These are phyloP conservation scores for Inosperma sp. DNA, from an alignment of 768 basidiomycete genomes.

Conservation along the genomic window DNA sequence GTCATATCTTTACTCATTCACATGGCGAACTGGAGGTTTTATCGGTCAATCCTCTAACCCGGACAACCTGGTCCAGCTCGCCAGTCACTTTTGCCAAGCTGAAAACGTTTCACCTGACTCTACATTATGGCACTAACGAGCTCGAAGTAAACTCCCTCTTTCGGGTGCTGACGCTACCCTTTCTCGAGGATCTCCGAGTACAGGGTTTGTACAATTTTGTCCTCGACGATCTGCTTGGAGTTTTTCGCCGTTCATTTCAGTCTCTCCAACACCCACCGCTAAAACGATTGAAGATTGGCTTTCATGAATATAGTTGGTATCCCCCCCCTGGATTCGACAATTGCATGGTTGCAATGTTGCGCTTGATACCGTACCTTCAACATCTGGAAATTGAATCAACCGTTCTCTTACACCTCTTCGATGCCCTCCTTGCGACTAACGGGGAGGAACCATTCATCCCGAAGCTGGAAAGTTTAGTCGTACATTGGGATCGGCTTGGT, in stretches of 20 bases:
- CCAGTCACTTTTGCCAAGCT: background rate
- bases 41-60: background rate
- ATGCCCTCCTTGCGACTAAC: background rate
- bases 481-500: background rate
- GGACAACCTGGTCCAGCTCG: background rate
- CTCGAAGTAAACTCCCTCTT: background rate
- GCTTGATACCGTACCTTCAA: background rate
- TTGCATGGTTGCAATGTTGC: background rate
- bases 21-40: background rate
- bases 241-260: background rate
- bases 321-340: too few relatives aligned
- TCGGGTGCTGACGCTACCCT: background rate
- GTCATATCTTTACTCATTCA: background rate
- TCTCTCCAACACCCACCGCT: background rate
- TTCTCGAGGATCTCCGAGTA: background rate
- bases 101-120: background rate
- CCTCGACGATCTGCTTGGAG: background rate
- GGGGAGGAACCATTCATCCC: background rate
- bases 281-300: background rate
- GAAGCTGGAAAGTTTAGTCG: background rate
- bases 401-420: background rate
- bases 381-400: background rate
- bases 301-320: too few relatives aligned
- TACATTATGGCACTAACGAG: too few relatives aligned
- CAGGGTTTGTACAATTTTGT: too few relatives aligned